These are phyloP conservation scores for Aspergillus bombycis DNA, from an alignment of 2,329 filamentous ascomycete genomes.

Conservation along the genomic window DNA sequence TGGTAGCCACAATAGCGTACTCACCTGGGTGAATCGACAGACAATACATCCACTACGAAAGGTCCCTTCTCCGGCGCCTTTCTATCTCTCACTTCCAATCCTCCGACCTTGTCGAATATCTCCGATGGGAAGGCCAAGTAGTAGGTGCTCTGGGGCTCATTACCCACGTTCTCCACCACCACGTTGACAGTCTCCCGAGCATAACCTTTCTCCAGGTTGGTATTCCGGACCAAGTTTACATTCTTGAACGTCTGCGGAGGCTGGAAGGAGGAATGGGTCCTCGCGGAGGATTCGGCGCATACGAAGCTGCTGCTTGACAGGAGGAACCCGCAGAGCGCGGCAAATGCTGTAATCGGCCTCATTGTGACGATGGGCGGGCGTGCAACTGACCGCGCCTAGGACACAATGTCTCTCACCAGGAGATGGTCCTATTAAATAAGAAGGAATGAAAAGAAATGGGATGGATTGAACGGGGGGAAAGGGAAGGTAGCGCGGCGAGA, in stretches of 20 bases:
- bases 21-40: slow-evolving; percentile 58
- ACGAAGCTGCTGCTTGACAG: slow-evolving; percentile 38
- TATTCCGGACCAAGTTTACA: slow-evolving; percentile 82
- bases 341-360: slow-evolving; percentile 43
- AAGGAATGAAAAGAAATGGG: slow-evolving; percentile 15
- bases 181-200: slow-evolving; percentile 89
- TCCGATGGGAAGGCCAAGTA: slow-evolving; percentile 82
- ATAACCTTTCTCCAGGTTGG: slow-evolving; percentile 92
- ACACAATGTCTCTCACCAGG: slow-evolving; percentile 22
- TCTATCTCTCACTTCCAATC: slow-evolving; percentile 89
- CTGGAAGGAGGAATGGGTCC: slow-evolving; percentile 60
- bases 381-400: slow-evolving; percentile 30
- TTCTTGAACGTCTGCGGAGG: slow-evolving; percentile 94
- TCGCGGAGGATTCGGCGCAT: slow-evolving; percentile 35
- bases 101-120: slow-evolving; percentile 76
- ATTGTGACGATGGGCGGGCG: slow-evolving; percentile 38
- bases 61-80: slow-evolving; percentile 70
- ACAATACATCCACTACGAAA: slow-evolving; percentile 71
- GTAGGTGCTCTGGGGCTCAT: slow-evolving; percentile 82
- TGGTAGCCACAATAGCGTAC: slow-evolving; percentile 58
- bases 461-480: slow-evolving; percentile 1
- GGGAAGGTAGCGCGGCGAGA: slow-evolving; percentile 15
- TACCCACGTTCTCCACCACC: slow-evolving; percentile 85
- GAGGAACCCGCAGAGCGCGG: slow-evolving; percentile 40
- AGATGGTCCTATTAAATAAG: slow-evolving; percentile 20